A percentile compares a stretch with the other conserved stretches of the same genome.
Conservation (phyloP, 169 alveolate species). For the Cryptosporidium sp. region DNA sequence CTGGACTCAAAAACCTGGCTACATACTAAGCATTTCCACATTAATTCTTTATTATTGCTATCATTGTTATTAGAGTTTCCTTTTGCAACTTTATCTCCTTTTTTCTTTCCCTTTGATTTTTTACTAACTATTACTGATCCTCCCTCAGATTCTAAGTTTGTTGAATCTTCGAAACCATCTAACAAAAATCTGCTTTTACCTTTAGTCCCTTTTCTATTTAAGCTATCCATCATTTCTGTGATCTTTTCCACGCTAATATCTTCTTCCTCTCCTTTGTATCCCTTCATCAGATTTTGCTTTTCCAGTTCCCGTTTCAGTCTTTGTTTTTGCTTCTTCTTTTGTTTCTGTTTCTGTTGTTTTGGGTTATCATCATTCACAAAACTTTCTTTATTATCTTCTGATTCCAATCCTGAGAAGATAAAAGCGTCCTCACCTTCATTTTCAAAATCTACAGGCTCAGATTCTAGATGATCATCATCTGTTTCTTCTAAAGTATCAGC, state of each 20-base stretch:
- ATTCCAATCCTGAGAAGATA: background rate
- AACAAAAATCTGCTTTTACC: background rate
- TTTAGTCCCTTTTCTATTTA: background rate
- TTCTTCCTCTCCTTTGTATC: background rate
- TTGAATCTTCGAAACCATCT: background rate
- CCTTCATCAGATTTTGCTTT: too few species aligned
- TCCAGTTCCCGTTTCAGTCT: too few species aligned
- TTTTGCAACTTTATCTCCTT: background rate
- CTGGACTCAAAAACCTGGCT: constrained; percentile 70
- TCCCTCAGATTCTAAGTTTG: background rate
- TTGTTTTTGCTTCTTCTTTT: too few species aligned
- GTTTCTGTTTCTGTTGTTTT: too few species aligned
- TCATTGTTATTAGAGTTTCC: background rate
- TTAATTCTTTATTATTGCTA: background rate
- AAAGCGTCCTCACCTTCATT: background rate
- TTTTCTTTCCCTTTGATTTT: constrained; percentile 11
- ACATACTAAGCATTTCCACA: constrained; percentile 71
- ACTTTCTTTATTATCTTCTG: background rate
- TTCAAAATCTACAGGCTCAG: background rate
- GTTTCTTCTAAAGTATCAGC: constrained; percentile 27
- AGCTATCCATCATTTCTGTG: constrained; percentile 56
- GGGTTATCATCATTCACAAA: background rate
- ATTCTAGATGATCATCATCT: constrained; percentile 6
- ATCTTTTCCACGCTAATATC: constrained; percentile 19
- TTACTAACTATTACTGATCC: background rate